Evolutionary conservation across 495 filamentous ascomycete genomes (phyloP).

Genomic region (Lentithecium fluviatile): DNA sequence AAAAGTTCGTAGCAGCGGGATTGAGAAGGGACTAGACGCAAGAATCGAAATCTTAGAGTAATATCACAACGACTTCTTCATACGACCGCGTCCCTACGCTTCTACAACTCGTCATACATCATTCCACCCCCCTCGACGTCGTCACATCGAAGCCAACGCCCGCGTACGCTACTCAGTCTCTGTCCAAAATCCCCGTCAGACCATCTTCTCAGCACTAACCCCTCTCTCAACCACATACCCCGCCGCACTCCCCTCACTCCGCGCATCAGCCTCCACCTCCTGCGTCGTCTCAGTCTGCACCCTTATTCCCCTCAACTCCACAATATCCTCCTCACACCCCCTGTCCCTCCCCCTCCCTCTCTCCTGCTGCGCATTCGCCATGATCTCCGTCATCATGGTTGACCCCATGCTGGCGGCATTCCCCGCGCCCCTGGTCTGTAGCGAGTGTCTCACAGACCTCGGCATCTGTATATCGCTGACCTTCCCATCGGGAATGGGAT

Average conservation of each 20-base stretch:
- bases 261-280: slow-evolving; percentile 24
- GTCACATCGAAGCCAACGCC: no score
- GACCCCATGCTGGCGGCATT: neutral
- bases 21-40: no score
- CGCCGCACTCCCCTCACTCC: slow-evolving; percentile 5
- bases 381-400: neutral
- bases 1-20: no score
- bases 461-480: neutral
- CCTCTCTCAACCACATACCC: no score
- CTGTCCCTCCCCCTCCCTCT: neutral
- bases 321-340: neutral
- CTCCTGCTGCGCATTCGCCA: neutral
- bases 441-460: neutral
- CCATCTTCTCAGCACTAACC: no score
- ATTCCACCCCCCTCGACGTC: no score
- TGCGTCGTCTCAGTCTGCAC: slow-evolving; percentile 21
- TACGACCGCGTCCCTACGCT: no score
- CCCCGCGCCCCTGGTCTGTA: neutral
- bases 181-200: no score
- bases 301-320: slow-evolving; percentile 22
- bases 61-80: no score
- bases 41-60: no score
- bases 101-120: no score
- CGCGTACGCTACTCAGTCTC: no score
- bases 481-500: neutral